Evolutionary conservation across 495 filamentous ascomycete species (phyloP).

Genomic region (Neurospora sp.): DNA sequence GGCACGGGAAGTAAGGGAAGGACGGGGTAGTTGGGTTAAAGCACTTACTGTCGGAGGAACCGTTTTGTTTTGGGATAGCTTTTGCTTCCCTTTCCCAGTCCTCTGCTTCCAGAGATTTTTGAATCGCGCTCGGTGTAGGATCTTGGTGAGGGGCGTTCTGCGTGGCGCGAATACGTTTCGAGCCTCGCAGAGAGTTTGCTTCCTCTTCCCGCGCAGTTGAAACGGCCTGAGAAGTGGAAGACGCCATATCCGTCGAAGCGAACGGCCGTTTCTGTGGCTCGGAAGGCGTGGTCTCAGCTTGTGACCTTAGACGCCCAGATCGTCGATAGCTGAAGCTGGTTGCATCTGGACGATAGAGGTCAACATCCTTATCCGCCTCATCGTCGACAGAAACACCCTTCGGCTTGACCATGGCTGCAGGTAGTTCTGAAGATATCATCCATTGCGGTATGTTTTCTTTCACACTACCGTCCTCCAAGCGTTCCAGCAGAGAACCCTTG

Average conservation of each 20-base stretch:
- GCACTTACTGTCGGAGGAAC: not conserved
- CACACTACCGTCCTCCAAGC: not conserved
- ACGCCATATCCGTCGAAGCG: not conserved
- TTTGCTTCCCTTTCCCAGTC: not conserved
- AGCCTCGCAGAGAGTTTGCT: not conserved
- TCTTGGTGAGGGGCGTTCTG: not conserved
- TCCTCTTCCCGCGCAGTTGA: not conserved
- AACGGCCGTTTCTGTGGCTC: not conserved
- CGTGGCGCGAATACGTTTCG: not conserved
- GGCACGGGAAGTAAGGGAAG: not conserved
- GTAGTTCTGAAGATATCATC: not conserved
- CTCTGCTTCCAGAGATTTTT: not conserved
- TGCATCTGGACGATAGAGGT: not conserved
- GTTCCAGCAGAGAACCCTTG: not conserved
- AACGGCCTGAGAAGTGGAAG: not conserved
- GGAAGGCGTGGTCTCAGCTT: not conserved
- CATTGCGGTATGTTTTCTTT: not conserved
- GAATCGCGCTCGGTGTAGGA: not conserved
- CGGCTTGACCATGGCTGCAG: not conserved
- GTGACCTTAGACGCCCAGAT: not conserved
- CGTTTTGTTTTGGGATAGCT: not conserved
- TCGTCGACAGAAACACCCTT: not conserved
- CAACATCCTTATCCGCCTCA: not conserved
- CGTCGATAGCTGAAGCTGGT: not conserved
- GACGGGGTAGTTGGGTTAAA: not conserved